These are phyloP conservation scores for Ananas comosus DNA, from an alignment of 176 grass and related monocot species.

Conservation along the genomic window DNA sequence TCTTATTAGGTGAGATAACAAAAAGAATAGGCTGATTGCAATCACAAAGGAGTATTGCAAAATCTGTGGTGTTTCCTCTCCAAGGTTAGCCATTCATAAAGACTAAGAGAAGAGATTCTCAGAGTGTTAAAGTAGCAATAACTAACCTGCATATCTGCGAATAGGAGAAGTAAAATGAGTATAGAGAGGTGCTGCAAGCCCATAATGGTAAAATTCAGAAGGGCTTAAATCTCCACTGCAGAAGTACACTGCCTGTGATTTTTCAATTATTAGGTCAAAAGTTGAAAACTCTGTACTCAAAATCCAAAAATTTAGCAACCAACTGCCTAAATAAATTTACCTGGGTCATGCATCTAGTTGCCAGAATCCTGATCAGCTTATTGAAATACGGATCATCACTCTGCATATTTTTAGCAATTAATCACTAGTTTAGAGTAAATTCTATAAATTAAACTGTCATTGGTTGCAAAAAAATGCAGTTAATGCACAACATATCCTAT, in stretches of 20 bases:
- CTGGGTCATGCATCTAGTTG: slow-evolving; percentile 99
- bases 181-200: slow-evolving; percentile 81
- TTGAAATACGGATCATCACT: slow-evolving; percentile 95
- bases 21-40: too few species aligned
- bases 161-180: slow-evolving; percentile 99
- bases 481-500: neutral
- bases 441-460: neutral
- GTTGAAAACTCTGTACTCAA: neutral
- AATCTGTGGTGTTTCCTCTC: too few species aligned
- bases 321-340: slow-evolving; percentile 22
- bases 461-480: neutral
- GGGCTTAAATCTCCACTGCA: slow-evolving; percentile 87
- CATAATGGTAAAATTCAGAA: slow-evolving; percentile 90
- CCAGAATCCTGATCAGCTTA: slow-evolving; percentile 93
- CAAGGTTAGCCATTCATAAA: too few species aligned
- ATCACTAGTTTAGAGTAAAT: slow-evolving; percentile 2
- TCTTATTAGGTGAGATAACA: too few species aligned
- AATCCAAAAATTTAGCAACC: neutral
- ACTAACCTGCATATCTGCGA: slow-evolving; percentile 93
- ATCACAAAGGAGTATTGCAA: too few species aligned
- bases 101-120: too few species aligned
- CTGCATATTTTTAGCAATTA: slow-evolving; percentile 38
- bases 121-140: neutral
- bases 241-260: slow-evolving; percentile 85
- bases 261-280: slow-evolving; percentile 18